Evolutionary conservation across 495 filamentous ascomycete species (phyloP).

Genomic region (Penicillium daleae): DNA sequence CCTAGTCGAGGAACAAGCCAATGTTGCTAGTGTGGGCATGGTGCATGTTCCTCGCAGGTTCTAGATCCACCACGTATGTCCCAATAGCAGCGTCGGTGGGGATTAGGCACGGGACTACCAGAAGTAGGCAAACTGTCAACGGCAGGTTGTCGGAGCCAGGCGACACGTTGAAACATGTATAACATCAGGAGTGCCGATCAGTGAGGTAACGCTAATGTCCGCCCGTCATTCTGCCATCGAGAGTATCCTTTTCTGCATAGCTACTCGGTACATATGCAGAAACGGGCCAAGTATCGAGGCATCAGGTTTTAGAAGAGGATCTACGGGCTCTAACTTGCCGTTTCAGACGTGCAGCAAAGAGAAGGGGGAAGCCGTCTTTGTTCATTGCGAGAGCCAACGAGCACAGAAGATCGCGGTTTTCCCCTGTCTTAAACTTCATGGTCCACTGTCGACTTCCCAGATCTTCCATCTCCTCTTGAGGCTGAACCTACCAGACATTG

Average conservation of each 20-base stretch:
- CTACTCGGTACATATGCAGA: not conserved
- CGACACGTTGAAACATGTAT: not conserved
- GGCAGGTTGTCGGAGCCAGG: not conserved
- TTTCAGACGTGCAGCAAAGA: not conserved
- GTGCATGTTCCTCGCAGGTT: not conserved
- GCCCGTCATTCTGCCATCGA: not conserved
- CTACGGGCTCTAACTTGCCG: not conserved
- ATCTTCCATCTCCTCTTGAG: not conserved
- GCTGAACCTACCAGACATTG: not conserved
- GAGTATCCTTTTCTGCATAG: not conserved
- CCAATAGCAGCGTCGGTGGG: not conserved
- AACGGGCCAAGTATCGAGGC: not conserved
- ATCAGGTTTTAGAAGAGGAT: not conserved
- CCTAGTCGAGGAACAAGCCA: not conserved
- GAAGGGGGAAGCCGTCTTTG: not conserved
- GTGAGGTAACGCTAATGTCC: conserved; percentile 1
- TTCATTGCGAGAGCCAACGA: not conserved
- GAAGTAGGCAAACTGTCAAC: not conserved
- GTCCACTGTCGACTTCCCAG: not conserved
- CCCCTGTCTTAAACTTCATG: not conserved
- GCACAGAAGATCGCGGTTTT: not conserved
- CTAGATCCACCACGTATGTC: not conserved
- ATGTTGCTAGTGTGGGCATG: not conserved
- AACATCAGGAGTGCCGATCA: not conserved
- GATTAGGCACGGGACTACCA: conserved; percentile 12